Conservation (phyloP, 352 stramenopile species). For the Globisporangium heterothallicum region DNA sequence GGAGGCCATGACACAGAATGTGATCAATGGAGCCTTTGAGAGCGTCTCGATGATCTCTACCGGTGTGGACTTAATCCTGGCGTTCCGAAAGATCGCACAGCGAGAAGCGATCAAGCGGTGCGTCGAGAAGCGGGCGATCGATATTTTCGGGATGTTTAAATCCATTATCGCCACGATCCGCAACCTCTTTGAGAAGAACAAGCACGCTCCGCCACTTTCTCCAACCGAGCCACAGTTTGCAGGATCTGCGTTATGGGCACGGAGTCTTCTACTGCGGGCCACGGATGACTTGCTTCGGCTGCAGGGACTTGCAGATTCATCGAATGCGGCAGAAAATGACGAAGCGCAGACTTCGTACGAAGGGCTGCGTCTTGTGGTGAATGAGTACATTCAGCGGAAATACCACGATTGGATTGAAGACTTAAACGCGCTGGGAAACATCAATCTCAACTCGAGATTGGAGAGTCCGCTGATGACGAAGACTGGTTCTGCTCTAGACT, state of each 20-base stretch:
- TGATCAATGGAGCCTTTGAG: constrained; percentile 94
- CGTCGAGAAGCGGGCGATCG: constrained; percentile 91
- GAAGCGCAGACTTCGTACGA: constrained; percentile 75
- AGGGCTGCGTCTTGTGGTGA: constrained; percentile 72
- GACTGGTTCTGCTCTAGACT: constrained; percentile 23
- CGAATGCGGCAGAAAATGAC: constrained; percentile 70
- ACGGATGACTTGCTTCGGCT: constrained; percentile 74
- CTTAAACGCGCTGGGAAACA: constrained; percentile 70
- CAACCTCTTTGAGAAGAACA: constrained; percentile 92
- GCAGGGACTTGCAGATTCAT: constrained; percentile 61
- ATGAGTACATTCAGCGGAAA: constrained; percentile 88
- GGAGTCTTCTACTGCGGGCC: constrained; percentile 74
- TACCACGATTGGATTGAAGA: constrained; percentile 90
- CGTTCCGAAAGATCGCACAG: constrained; percentile 91
- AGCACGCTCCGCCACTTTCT: constrained; percentile 73
- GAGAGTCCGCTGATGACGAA: constrained; percentile 88
- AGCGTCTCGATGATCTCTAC: constrained; percentile 84
- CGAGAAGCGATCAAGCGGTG: constrained; percentile 91
- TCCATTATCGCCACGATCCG: constrained; percentile 63
- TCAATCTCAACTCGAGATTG: constrained; percentile 72
- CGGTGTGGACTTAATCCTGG: constrained; percentile 89
- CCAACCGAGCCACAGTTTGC: constrained; percentile 91
- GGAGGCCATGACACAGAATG: constrained; percentile 94
- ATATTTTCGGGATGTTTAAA: constrained; percentile 92
- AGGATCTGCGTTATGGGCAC: constrained; percentile 90